Percentiles rank a stretch among this genome's conserved stretches.
Conservation (phyloP, 164 flowering plant genomes). For the Berberis thunbergii region DNA sequence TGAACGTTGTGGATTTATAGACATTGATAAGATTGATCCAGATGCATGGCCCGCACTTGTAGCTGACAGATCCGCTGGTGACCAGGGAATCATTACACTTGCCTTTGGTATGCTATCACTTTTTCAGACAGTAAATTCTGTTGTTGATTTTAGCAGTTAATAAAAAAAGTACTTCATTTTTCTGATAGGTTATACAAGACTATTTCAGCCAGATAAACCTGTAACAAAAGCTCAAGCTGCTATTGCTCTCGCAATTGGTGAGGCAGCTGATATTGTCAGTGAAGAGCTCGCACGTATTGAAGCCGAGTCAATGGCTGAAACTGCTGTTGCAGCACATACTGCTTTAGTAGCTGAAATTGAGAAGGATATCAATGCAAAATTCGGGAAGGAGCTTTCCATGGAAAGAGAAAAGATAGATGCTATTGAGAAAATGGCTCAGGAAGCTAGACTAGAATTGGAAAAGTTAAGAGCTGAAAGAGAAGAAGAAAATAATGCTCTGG, state of each 20-base stretch:
- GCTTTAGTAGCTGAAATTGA: conserved; percentile 91
- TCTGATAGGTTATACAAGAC: conserved; percentile 70
- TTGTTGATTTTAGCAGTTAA: conserved; percentile 1
- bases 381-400: conserved; percentile 60
- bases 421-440: conserved; percentile 83
- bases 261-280: conserved; percentile 70
- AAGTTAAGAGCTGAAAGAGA: conserved; percentile 62
- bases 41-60: conserved; percentile 96
- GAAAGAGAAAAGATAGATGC: conserved; percentile 73
- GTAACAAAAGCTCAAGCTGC: conserved; percentile 98
- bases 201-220: conserved; percentile 93
- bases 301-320: conserved; percentile 92
- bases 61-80: conserved; percentile 79
- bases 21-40: conserved; percentile 76
- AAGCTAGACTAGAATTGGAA: conserved; percentile 65
- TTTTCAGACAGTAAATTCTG: not conserved
- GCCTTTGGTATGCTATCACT: conserved; percentile 63
- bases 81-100: conserved; percentile 74
- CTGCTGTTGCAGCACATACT: conserved; percentile 83
- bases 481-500: conserved; percentile 41
- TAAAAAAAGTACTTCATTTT: not conserved
- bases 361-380: conserved; percentile 67
- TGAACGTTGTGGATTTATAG: conserved; percentile 73
- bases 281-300: conserved; percentile 98
- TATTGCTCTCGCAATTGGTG: conserved; percentile 84